These are phyloP conservation scores for Pelargonium fulgidum DNA, from an alignment of 441 rosid species.

Conservation along the genomic window DNA sequence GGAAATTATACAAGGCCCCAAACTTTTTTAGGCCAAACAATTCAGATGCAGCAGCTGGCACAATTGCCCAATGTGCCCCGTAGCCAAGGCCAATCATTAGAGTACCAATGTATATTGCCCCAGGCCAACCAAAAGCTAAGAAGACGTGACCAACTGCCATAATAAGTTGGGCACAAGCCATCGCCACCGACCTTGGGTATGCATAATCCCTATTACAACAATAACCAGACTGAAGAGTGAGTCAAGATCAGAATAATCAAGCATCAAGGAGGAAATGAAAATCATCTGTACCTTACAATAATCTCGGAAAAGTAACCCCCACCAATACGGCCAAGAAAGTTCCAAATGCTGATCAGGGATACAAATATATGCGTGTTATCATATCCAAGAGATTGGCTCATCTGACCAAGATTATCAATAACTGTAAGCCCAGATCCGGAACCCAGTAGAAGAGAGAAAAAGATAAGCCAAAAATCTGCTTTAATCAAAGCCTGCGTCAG, in stretches of 20 bases:
- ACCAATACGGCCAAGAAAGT: slow-evolving; percentile 88
- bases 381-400: slow-evolving; percentile 87
- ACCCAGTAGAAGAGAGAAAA: slow-evolving; percentile 73
- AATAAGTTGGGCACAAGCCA: slow-evolving; percentile 66
- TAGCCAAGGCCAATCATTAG: slow-evolving; percentile 80
- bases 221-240: slow-evolving; percentile 1
- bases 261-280: slow-evolving; percentile 10
- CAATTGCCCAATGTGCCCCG: slow-evolving; percentile 95
- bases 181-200: slow-evolving; percentile 76
- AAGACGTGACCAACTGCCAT: slow-evolving; percentile 86
- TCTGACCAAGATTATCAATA: slow-evolving; percentile 95
- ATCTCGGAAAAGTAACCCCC: slow-evolving; percentile 96
- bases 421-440: slow-evolving; percentile 95
- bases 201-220: slow-evolving; percentile 55
- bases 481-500: slow-evolving; percentile 78
- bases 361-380: slow-evolving; percentile 76
- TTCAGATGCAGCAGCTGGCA: slow-evolving; percentile 91
- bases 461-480: slow-evolving; percentile 92
- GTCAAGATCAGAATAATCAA: slow-evolving; percentile 11
- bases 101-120: slow-evolving; percentile 77
- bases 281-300: slow-evolving; percentile 51
- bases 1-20: slow-evolving; percentile 87
- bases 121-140: slow-evolving; percentile 87
- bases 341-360: slow-evolving; percentile 96
- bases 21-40: slow-evolving; percentile 86